These are phyloP conservation scores for Kurtzmaniella natalensis DNA, from an alignment of 1,139 yeast genomes.

Conservation along the genomic window DNA sequence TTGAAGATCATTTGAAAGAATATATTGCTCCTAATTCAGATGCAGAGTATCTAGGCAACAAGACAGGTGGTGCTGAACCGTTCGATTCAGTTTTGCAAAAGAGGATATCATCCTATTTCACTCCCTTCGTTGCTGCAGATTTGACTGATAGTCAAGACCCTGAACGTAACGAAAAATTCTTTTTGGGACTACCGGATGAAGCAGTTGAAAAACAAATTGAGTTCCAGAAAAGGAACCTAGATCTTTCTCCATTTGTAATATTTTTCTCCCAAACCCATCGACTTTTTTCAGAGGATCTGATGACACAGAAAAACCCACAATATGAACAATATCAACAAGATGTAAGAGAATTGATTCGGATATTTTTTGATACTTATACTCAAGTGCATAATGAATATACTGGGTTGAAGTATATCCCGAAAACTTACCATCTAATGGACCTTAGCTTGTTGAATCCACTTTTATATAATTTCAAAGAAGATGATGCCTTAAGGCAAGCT, in stretches of 20 bases:
- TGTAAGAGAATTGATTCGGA: conserved; percentile 9
- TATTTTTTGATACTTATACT: conserved; percentile 11
- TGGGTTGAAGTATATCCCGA: conserved; percentile 8
- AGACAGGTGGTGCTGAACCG: conserved; percentile 26
- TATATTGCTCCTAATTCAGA: no score
- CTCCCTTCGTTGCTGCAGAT: no score
- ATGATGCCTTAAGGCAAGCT: conserved; percentile 3
- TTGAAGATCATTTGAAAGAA: no score
- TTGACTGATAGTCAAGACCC: no score
- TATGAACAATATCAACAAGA: conserved; percentile 12
- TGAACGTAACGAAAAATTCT: no score
- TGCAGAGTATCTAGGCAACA: no score
- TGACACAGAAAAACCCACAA: conserved; percentile 24
- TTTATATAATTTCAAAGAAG: conserved; percentile 6
- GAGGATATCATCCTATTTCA: no score
- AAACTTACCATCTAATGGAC: conserved; percentile 29
- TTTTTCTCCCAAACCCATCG: conserved; percentile 26
- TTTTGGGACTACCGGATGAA: no score
- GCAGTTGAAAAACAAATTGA: no score
- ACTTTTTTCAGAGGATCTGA: conserved; percentile 25
- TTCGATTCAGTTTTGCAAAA: conserved; percentile 19
- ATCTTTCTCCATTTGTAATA: conserved; percentile 29
- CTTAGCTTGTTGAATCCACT: conserved; percentile 27
- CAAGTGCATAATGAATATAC: conserved; percentile 7
- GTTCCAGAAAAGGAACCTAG: no score